These are phyloP conservation scores for Leptomonas pyrrhocoris DNA, from an alignment of 208 protist genomes.

Conservation along the genomic window DNA sequence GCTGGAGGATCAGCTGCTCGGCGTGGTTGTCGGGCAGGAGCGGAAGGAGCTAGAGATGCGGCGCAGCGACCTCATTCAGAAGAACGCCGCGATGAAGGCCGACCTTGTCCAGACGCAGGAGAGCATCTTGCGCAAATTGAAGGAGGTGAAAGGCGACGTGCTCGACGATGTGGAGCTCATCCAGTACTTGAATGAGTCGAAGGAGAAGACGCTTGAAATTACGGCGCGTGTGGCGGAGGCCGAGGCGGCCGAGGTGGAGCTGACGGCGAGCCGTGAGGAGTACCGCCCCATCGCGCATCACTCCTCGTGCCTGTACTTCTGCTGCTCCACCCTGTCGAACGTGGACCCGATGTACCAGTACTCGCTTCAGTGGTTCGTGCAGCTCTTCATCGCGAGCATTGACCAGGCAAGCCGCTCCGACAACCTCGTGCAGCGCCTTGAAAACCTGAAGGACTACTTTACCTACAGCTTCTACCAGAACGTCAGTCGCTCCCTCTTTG, in stretches of 20 bases:
- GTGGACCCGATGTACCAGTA: slow-evolving; percentile 98
- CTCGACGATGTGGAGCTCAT: slow-evolving; percentile 98
- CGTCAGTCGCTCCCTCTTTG: slow-evolving; percentile 95
- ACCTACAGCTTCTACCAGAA: slow-evolving; percentile 97
- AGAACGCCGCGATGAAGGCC: slow-evolving; percentile 96
- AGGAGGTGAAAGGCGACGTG: slow-evolving; percentile 95
- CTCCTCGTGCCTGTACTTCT: slow-evolving; percentile 97
- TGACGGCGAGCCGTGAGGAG: slow-evolving; percentile 95
- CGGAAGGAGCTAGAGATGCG: slow-evolving; percentile 96
- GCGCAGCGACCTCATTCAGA: slow-evolving; percentile 95
- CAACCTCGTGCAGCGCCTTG: slow-evolving; percentile 81
- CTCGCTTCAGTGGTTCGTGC: slow-evolving; percentile 97
- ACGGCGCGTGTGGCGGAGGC: slow-evolving; percentile 94
- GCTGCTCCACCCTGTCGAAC: slow-evolving; percentile 94
- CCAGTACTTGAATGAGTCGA: slow-evolving; percentile 95
- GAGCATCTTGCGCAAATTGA: slow-evolving; percentile 96
- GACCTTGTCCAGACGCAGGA: slow-evolving; percentile 96
- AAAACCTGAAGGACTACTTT: slow-evolving; percentile 94
- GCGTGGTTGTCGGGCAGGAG: slow-evolving; percentile 97
- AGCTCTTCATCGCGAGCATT: slow-evolving; percentile 94
- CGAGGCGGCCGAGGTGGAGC: slow-evolving; percentile 96
- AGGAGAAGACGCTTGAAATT: slow-evolving; percentile 94
- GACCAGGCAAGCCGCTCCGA: slow-evolving; percentile 84
- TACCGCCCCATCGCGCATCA: slow-evolving; percentile 96
- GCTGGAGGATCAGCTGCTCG: slow-evolving; percentile 98